Evolutionary conservation across 179 eudicot genomes (phyloP), one percentile per base, ranked within the genome.

Genomic region (Spinacia oleracea): DNA sequence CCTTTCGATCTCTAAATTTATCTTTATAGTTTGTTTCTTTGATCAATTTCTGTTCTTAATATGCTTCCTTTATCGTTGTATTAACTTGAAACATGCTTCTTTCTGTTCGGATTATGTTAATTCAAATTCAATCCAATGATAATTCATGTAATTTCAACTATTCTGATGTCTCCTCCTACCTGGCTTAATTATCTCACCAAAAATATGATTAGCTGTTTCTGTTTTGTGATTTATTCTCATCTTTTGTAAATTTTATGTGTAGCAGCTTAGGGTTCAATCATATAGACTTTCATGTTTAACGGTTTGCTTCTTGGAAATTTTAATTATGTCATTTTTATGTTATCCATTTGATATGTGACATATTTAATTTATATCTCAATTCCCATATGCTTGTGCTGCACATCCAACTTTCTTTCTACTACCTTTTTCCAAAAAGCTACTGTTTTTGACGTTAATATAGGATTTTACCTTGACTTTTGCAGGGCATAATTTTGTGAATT

Each of bases 401-500:
- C 73, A 45, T 70, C 55, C 38, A 71, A 50, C 31, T 27, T 71
- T 2, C 60, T 31, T 71, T 71, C 42, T 71, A 60, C 74, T 71
- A 71, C 42, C 20, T 31, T 53, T 53, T 72, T 21, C 6, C 9
- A 15, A 70, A 51, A 51, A 50, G 40, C 43, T 48, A 32, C 43
- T 53, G 21, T 72, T 38, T 53, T 72, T 72, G 58, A 15, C 12
- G 32, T 72, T 72, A 53, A 72, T 72, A 20, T 51, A 9, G 43
- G 62, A 51, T 51, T 25, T 51, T 72, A 48, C 62, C 63, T 72
- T 72, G 74, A 72, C 60, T 72, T 72, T 72, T 72, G 27, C 62
- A 72, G 75, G 75, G 31, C 56, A 51, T 4, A 4, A 32, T 31
- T 72, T 9, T 51, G 20, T 50, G 62, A 72, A 4, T 51, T 51